phyloP scores from a whole-genome alignment of 208 protist genomes.

The Acanthamoeba divionensis region DNA sequence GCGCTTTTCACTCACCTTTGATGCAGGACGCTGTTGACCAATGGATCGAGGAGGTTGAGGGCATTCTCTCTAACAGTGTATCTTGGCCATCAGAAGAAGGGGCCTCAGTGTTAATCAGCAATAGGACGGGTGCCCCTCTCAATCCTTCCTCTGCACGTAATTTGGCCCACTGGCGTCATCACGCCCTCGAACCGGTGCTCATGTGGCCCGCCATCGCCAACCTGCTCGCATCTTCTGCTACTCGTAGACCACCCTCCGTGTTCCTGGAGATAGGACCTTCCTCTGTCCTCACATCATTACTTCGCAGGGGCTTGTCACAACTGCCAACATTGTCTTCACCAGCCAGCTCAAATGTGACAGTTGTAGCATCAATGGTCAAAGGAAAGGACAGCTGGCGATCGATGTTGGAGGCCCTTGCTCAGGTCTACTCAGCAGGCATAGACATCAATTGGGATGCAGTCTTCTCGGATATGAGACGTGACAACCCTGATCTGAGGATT shows the following conservation, averaged over 20 bases:
- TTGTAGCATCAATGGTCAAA: not conserved
- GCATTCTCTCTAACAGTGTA: not conserved
- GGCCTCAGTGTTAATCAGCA: not conserved
- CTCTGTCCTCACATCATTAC: not conserved
- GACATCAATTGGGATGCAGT: not conserved
- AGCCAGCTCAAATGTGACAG: not conserved
- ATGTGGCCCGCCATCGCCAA: not conserved
- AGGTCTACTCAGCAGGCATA: not conserved
- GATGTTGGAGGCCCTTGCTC: not conserved
- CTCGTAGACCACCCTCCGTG: not conserved
- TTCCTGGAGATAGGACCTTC: conserved; percentile 8
- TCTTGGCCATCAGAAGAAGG: not conserved
- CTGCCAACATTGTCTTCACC: not conserved
- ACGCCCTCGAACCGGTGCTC: conserved; percentile 15
- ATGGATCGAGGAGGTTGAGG: not conserved
- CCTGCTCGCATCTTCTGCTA: not conserved
- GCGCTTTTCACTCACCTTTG: conserved; percentile 20
- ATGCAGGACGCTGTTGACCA: not conserved
- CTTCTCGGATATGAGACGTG: not conserved
- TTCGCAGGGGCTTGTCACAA: not conserved
- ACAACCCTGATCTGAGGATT: not conserved
- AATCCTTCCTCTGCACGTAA: not conserved
- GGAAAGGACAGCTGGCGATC: not conserved
- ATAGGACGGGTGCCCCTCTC: not conserved
- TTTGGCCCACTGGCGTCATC: not conserved